Conservation (phyloP, 2,329 filamentous ascomycete species). For the Didymella lethalis region DNA sequence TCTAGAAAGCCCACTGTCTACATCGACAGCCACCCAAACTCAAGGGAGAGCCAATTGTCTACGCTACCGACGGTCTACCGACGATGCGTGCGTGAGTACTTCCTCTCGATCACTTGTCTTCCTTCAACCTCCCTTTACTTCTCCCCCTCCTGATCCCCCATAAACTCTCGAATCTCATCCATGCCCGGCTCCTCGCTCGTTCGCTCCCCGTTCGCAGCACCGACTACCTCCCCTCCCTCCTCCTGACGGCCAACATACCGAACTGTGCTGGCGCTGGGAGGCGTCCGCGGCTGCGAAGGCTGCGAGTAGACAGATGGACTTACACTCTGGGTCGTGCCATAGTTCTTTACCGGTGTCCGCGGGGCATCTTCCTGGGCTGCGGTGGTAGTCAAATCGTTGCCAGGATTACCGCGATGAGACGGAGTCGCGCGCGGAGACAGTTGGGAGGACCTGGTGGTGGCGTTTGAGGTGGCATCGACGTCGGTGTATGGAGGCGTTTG, state of each 20-base stretch:
- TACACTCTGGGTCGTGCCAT: background rate
- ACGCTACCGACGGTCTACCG: too few species aligned
- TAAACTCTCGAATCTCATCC: background rate
- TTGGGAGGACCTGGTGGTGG: background rate
- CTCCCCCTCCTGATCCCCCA: background rate
- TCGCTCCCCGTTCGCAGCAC: background rate
- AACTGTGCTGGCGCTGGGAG: background rate
- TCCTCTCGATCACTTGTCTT: background rate
- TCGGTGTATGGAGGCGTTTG: background rate
- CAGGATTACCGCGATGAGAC: background rate
- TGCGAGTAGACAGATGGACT: background rate
- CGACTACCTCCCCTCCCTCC: background rate
- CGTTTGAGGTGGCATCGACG: background rate
- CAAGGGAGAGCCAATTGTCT: too few species aligned
- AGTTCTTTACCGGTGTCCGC: background rate
- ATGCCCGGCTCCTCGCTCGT: background rate
- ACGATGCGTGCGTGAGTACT: too few species aligned
- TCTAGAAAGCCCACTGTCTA: too few species aligned
- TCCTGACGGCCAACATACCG: background rate
- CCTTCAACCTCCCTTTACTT: background rate
- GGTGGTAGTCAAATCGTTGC: background rate
- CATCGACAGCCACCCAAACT: too few species aligned
- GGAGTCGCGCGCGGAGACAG: slow-evolving; percentile 5
- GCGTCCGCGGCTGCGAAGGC: background rate
- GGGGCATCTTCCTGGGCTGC: background rate